Conservation (phyloP, 2,329 filamentous ascomycete species). For the Colletotrichum orchidophilum region DNA sequence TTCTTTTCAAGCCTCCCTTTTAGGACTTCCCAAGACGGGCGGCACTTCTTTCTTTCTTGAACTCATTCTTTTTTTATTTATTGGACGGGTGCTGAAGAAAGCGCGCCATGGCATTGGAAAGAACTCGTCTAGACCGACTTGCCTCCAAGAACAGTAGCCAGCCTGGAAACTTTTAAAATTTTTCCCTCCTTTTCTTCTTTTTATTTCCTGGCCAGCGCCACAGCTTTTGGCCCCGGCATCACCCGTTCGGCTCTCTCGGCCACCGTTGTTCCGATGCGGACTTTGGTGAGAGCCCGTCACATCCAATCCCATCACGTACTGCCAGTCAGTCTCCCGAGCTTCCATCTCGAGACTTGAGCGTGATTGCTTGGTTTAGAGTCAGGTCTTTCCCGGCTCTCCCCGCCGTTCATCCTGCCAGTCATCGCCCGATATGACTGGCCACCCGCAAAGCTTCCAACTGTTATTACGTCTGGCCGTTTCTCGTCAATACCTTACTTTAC, state of each 20-base stretch:
- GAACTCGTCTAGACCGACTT: background rate
- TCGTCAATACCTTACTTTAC: background rate
- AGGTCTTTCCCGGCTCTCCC: background rate
- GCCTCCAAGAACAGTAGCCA: background rate
- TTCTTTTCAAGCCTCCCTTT: background rate
- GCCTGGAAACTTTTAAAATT: background rate
- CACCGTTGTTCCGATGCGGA: slow-evolving; percentile 10
- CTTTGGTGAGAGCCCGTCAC: background rate
- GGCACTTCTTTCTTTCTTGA: background rate
- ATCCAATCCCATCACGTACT: background rate
- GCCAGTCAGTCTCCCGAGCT: background rate
- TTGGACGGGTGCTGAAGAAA: background rate
- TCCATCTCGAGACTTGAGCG: background rate
- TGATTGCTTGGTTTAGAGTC: background rate
- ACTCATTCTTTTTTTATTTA: background rate
- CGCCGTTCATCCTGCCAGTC: background rate
- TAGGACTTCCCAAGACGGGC: background rate
- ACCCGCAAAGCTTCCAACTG: background rate
- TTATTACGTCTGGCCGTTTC: background rate
- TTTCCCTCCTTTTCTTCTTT: background rate
- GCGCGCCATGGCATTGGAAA: background rate
- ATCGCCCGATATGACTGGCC: background rate
- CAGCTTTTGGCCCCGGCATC: background rate
- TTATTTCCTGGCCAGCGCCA: background rate
- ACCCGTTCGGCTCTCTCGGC: slow-evolving; percentile 23